Percentiles rank a stretch among this genome's conserved stretches.
These are phyloP conservation scores for Termitomyces heimii DNA, from an alignment of 768 basidiomycete species.

Conservation along the genomic window DNA sequence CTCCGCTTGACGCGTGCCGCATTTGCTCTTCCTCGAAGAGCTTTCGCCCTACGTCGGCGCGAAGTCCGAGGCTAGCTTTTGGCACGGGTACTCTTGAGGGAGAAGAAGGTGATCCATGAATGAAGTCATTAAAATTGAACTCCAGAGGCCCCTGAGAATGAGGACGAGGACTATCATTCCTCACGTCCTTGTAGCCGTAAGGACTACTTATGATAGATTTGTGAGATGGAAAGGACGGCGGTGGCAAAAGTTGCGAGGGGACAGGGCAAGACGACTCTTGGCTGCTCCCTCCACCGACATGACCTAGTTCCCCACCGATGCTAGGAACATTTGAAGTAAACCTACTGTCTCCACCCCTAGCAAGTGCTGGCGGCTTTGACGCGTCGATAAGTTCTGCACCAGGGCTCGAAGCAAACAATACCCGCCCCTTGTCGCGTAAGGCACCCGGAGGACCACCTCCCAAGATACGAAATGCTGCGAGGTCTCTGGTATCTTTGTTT, in stretches of 20 bases:
- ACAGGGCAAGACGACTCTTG: neutral
- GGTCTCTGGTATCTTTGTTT: constrained; percentile 48
- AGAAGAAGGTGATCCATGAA: constrained; percentile 68
- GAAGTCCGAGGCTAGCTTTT: constrained; percentile 42
- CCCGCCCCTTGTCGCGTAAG: constrained; percentile 58
- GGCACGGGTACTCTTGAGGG: constrained; percentile 35
- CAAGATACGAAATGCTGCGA: constrained; percentile 51
- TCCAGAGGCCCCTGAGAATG: constrained; percentile 28
- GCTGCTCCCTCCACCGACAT: constrained; percentile 11
- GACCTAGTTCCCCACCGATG: constrained; percentile 24
- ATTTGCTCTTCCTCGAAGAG: constrained; percentile 69
- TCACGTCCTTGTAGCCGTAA: constrained; percentile 14
- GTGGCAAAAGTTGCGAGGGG: constrained; percentile 24
- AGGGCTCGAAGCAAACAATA: constrained; percentile 52
- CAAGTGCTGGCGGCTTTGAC: constrained; percentile 9
- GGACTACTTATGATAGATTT: constrained; percentile 16
- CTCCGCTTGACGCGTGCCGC: constrained; percentile 28
- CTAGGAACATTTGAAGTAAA: constrained; percentile 35
- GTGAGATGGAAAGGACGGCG: constrained; percentile 24
- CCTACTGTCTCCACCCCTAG: constrained; percentile 29
- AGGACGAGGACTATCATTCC: constrained; percentile 26
- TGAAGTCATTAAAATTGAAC: constrained; percentile 68
- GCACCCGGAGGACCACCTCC: constrained; percentile 35
- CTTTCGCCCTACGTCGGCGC: constrained; percentile 60
- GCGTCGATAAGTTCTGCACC: constrained; percentile 8